phyloP scores from a whole-genome alignment of 371 early-diverging fungal genomes.

The Mucor circinelloides region DNA sequence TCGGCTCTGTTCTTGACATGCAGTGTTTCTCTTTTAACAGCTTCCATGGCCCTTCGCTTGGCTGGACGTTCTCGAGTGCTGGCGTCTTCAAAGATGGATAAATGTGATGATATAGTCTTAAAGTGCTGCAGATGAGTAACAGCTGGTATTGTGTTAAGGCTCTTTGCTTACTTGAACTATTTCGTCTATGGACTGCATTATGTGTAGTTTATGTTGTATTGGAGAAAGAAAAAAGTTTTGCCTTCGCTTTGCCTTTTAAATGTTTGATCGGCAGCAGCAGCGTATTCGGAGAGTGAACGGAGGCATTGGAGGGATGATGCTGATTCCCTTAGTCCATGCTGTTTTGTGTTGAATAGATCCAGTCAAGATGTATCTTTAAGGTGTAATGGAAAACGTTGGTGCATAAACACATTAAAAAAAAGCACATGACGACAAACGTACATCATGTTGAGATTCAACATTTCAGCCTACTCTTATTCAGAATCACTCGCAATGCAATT shows the following conservation, averaged over 20 bases:
- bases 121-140: neutral
- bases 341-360: too few relatives aligned
- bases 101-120: slow-evolving; percentile 7
- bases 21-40: slow-evolving; percentile 10
- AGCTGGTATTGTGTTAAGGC: neutral
- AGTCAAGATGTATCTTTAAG: too few relatives aligned
- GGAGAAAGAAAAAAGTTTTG: neutral
- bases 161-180: neutral
- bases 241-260: neutral
- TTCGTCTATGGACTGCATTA: neutral
- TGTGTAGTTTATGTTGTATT: neutral
- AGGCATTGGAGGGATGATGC: neutral
- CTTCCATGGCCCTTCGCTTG: slow-evolving; percentile 25
- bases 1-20: slow-evolving; percentile 9
- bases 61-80: slow-evolving; percentile 23
- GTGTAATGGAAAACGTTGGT: too few relatives aligned
- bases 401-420: too few relatives aligned
- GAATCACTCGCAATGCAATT: too few relatives aligned
- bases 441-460: neutral
- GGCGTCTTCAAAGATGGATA: slow-evolving; percentile 10
- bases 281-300: neutral
- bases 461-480: too few relatives aligned
- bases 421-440: neutral
- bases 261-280: neutral
- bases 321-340: too few relatives aligned